phyloP scores from a whole-genome alignment of 305 asterid species.

The Salvia sclarea region DNA sequence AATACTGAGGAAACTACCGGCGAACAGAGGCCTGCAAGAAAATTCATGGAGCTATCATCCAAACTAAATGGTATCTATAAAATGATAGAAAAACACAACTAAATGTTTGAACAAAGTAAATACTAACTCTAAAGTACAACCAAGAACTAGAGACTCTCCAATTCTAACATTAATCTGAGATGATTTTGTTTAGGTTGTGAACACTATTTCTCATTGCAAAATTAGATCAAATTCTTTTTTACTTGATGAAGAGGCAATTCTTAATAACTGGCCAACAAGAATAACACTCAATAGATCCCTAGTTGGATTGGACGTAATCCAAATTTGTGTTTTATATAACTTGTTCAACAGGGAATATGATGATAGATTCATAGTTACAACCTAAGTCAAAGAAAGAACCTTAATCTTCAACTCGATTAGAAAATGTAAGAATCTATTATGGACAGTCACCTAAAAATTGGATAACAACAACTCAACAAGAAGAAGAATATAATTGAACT shows the following conservation, averaged over 20 bases:
- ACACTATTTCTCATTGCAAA: slow-evolving; percentile 8
- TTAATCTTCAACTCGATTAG: slow-evolving; percentile 27
- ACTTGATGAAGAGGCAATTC: slow-evolving; percentile 12
- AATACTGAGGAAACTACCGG: slow-evolving; percentile 71
- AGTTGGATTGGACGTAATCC: slow-evolving; percentile 2
- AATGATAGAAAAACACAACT: slow-evolving; percentile 19
- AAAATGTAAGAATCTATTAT: slow-evolving; percentile 12
- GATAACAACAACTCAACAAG: slow-evolving; percentile 28
- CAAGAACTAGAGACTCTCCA: slow-evolving; percentile 19
- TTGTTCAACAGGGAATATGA: slow-evolving; percentile 17
- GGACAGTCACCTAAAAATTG: slow-evolving; percentile 22
- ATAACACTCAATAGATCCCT: too few relatives aligned
- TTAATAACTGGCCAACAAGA: slow-evolving; percentile 8
- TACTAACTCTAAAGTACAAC: neutral
- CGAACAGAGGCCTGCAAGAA: slow-evolving; percentile 72
- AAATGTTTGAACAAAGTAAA: slow-evolving; percentile 10
- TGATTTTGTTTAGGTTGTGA: slow-evolving; percentile 9
- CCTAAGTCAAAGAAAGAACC: slow-evolving; percentile 13
- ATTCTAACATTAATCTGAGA: neutral
- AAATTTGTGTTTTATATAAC: slow-evolving; percentile 7
- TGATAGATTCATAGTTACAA: slow-evolving; percentile 7
- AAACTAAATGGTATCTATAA: slow-evolving; percentile 20
- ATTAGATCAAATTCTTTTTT: slow-evolving; percentile 2
- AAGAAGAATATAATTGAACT: slow-evolving; percentile 41
- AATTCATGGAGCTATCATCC: slow-evolving; percentile 27